These are phyloP conservation scores for Kuraishia piskuri DNA, from an alignment of 805 yeast genomes.

Conservation along the genomic window DNA sequence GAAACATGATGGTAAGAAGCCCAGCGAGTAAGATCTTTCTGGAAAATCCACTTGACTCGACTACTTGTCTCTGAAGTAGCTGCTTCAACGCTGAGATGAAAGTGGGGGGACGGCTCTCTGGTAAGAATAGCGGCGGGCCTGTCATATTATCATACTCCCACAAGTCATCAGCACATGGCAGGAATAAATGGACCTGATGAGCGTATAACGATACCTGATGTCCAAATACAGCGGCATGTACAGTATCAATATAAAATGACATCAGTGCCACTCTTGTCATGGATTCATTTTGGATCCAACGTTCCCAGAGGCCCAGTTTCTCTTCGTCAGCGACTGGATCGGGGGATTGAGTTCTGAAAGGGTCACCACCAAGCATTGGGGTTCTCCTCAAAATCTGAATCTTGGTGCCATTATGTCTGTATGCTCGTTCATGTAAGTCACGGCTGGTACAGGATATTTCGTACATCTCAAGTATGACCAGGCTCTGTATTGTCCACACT, in stretches of 20 bases:
- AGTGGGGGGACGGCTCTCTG: slow-evolving; percentile 1
- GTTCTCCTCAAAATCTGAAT: slow-evolving; percentile 41
- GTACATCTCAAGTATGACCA: slow-evolving; percentile 36
- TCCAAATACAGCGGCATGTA: slow-evolving; percentile 67
- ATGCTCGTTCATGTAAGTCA: slow-evolving; percentile 40
- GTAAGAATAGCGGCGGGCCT: background rate
- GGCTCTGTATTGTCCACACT: slow-evolving; percentile 40
- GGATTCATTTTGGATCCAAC: slow-evolving; percentile 71
- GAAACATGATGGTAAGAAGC: slow-evolving; percentile 48
- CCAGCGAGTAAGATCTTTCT: slow-evolving; percentile 56
- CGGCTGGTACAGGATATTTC: slow-evolving; percentile 37
- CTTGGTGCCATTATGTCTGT: slow-evolving; percentile 42
- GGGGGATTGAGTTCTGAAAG: slow-evolving; percentile 16
- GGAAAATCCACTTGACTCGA: slow-evolving; percentile 43
- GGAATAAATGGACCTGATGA: slow-evolving; percentile 44
- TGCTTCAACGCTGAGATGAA: slow-evolving; percentile 21
- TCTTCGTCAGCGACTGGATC: background rate
- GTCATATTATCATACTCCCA: slow-evolving; percentile 1
- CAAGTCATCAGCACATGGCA: slow-evolving; percentile 1
- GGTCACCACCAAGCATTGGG: slow-evolving; percentile 36
- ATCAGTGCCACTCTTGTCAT: slow-evolving; percentile 66
- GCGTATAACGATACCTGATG: slow-evolving; percentile 45
- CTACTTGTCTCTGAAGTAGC: slow-evolving; percentile 36
- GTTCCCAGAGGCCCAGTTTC: slow-evolving; percentile 23
- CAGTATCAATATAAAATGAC: slow-evolving; percentile 68